phyloP scores from a whole-genome alignment of 1,284 basidiomycete genomes.

The Agroathelia rolfsii region DNA sequence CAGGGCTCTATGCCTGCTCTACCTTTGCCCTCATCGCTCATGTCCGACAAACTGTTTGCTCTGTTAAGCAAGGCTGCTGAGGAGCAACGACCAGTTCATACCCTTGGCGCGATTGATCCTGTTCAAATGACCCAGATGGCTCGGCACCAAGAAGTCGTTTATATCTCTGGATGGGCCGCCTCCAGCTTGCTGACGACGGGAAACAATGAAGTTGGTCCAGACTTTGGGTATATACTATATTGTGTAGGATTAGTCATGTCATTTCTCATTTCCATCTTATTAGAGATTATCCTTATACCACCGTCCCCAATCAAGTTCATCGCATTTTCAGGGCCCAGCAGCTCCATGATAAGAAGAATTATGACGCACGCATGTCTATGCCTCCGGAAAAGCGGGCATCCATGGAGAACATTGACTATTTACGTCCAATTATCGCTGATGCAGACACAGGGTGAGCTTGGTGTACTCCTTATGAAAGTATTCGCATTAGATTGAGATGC shows the following conservation, averaged over 20 bases:
- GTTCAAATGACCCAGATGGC: slow-evolving; percentile 98
- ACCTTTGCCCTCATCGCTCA: slow-evolving; percentile 67
- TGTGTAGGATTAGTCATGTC: slow-evolving; percentile 4
- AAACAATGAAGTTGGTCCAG: slow-evolving; percentile 94
- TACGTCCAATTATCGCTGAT: slow-evolving; percentile 90
- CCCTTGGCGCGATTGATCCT: slow-evolving; percentile 86
- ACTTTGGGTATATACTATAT: slow-evolving; percentile 68
- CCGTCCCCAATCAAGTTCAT: slow-evolving; percentile 88
- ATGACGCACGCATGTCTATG: slow-evolving; percentile 71
- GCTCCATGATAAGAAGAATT: slow-evolving; percentile 80
- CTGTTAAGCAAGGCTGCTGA: slow-evolving; percentile 57
- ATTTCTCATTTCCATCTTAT: slow-evolving; percentile 5
- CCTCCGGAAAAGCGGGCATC: slow-evolving; percentile 54
- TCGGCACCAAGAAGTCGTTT: slow-evolving; percentile 86
- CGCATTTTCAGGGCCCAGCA: slow-evolving; percentile 80
- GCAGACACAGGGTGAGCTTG: slow-evolving; percentile 78
- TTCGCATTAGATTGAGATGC: too few relatives aligned
- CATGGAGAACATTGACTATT: slow-evolving; percentile 77
- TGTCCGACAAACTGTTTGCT: slow-evolving; percentile 76
- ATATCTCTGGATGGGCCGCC: slow-evolving; percentile 90
- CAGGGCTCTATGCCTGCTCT: slow-evolving; percentile 79
- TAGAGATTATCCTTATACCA: slow-evolving; percentile 90
- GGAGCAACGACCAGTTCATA: slow-evolving; percentile 65
- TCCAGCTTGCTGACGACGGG: slow-evolving; percentile 85
- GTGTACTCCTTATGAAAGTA: slow-evolving; percentile 6